A percentile compares a stretch with the other conserved stretches of the same genome.
Evolutionary conservation across 106 monocot genomes (phyloP).

Genomic region (Posidonia australis): DNA sequence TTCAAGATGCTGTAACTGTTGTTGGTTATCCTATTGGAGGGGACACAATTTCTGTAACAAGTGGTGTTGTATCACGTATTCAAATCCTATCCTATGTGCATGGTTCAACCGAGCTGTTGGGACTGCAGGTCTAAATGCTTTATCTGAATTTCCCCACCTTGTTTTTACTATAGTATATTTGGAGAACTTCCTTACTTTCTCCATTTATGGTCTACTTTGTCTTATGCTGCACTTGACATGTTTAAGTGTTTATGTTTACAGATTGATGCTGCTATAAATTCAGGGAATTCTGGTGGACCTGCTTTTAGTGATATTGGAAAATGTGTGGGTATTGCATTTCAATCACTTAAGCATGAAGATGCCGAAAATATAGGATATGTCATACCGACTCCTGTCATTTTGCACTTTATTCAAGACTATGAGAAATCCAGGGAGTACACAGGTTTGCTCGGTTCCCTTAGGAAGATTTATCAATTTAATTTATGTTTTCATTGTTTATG

Average conservation of each 20-base stretch:
- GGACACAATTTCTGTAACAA: constrained; percentile 97
- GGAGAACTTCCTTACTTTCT: too few relatives aligned
- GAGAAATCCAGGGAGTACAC: constrained; percentile 91
- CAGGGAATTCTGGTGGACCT: constrained; percentile 99
- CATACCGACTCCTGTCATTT: constrained; percentile 93
- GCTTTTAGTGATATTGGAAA: constrained; percentile 97
- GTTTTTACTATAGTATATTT: too few relatives aligned
- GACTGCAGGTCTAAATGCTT: constrained; percentile 55
- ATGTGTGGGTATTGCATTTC: constrained; percentile 99
- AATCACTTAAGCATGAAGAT: constrained; percentile 96
- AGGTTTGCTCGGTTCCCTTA: constrained; percentile 26
- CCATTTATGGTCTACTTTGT: background rate
- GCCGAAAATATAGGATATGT: constrained; percentile 99
- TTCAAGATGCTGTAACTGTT: constrained; percentile 99
- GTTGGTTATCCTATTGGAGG: constrained; percentile 99
- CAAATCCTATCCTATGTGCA: constrained; percentile 98
- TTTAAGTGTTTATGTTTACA: constrained; percentile 22
- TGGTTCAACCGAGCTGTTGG: constrained; percentile 97
- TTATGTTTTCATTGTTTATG: background rate
- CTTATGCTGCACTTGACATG: background rate
- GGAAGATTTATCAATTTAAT: background rate
- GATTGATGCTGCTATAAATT: constrained; percentile 99
- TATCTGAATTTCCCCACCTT: background rate
- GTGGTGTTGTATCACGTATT: constrained; percentile 98
- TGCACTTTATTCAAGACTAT: constrained; percentile 93